These are phyloP conservation scores for Puccinia hordei DNA, from an alignment of 1,284 basidiomycete genomes.

Conservation along the genomic window DNA sequence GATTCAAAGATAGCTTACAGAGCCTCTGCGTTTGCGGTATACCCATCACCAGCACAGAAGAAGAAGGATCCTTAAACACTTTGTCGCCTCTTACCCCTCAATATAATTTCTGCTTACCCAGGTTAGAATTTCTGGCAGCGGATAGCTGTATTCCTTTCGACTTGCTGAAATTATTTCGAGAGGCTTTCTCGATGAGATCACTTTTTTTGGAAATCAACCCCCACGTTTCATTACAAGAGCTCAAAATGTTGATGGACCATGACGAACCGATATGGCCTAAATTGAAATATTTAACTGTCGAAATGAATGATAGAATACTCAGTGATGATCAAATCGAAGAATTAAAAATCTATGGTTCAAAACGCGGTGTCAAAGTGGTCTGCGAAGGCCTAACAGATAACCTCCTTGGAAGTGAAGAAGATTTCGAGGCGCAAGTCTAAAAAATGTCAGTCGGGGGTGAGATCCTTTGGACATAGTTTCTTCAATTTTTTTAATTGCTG, in stretches of 20 bases:
- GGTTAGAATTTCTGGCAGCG: not conserved
- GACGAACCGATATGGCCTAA: not conserved
- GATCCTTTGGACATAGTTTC: too few relatives aligned
- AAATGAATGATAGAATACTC: not conserved
- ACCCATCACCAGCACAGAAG: not conserved
- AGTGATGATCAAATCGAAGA: not conserved
- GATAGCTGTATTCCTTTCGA: not conserved
- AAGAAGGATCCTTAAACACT: not conserved
- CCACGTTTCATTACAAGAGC: not conserved
- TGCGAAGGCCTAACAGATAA: not conserved
- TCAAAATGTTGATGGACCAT: not conserved
- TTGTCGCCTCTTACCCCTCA: not conserved
- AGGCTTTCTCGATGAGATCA: not conserved
- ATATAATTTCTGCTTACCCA: not conserved
- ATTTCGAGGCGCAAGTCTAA: not conserved
- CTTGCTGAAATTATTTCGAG: not conserved
- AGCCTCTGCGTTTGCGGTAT: not conserved
- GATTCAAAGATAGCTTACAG: constrained; percentile 1
- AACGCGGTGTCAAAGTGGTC: not conserved
- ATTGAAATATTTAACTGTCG: not conserved
- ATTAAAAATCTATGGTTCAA: not conserved
- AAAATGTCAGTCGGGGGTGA: too few relatives aligned
- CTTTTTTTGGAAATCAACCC: not conserved
- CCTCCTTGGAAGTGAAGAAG: not conserved
- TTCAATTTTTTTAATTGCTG: too few relatives aligned